phyloP scores from a whole-genome alignment of 2,329 filamentous ascomycete genomes.

The Gremmenia infestans region DNA sequence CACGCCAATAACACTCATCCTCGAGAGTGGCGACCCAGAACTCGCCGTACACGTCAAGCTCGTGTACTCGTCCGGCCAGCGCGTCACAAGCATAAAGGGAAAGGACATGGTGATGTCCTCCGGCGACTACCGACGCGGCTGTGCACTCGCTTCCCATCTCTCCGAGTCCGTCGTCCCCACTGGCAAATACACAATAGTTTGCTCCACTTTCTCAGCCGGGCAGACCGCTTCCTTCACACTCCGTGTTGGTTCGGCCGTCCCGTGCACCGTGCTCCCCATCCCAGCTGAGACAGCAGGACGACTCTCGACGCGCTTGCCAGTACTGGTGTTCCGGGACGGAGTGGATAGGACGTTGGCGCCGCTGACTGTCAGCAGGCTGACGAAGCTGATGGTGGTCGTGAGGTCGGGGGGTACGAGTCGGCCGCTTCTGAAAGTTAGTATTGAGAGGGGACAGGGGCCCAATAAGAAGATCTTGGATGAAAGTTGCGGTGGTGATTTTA shows the following conservation, averaged over 20 bases:
- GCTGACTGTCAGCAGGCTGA: conserved; percentile 22
- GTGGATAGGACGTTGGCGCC: conserved; percentile 43
- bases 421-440: conserved; percentile 59
- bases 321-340: conserved; percentile 44
- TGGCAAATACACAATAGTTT: conserved; percentile 82
- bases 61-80: conserved; percentile 69
- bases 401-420: conserved; percentile 30
- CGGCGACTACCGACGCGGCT: conserved; percentile 81
- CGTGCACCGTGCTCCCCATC: conserved; percentile 54
- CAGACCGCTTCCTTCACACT: conserved; percentile 72
- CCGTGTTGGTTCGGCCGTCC: conserved; percentile 60
- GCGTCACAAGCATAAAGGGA: conserved; percentile 63
- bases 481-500: conserved; percentile 70
- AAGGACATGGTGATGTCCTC: conserved; percentile 79
- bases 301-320: conserved; percentile 54
- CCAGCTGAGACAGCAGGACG: conserved; percentile 71
- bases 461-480: conserved; percentile 59
- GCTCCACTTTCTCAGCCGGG: conserved; percentile 81
- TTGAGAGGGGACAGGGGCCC: conserved; percentile 69
- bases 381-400: conserved; percentile 19
- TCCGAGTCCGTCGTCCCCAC: conserved; percentile 45
- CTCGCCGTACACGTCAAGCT: conserved; percentile 81
- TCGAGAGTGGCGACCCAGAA: conserved; percentile 62
- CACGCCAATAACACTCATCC: conserved; percentile 65
- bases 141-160: conserved; percentile 61